Evolutionary conservation across 441 rosid species (phyloP).

Genomic region (Adansonia rubrostipa): DNA sequence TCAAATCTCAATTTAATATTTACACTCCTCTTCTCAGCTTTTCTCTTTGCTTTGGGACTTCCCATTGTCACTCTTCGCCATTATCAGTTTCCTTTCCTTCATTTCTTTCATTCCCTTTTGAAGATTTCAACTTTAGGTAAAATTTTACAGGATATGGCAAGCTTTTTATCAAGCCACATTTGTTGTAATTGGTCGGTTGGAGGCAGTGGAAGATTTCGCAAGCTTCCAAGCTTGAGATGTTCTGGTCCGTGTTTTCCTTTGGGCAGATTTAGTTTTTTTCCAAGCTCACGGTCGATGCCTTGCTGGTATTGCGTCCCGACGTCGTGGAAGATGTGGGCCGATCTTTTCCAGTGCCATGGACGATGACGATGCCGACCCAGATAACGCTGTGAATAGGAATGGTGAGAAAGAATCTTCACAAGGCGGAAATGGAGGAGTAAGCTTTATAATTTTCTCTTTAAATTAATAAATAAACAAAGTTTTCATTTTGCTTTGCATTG

Average conservation of each 20-base stretch:
- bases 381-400: slow-evolving; percentile 44
- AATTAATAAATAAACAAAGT: background rate
- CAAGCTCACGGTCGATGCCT: slow-evolving; percentile 32
- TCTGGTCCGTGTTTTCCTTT: slow-evolving; percentile 37
- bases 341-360: slow-evolving; percentile 49
- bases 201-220: slow-evolving; percentile 43
- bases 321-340: slow-evolving; percentile 43
- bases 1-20: background rate
- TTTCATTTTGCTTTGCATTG: slow-evolving; percentile 1
- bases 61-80: background rate
- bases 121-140: background rate
- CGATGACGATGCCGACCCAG: slow-evolving; percentile 49
- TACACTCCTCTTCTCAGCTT: background rate
- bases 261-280: slow-evolving; percentile 39
- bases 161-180: slow-evolving; percentile 54
- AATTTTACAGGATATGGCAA: slow-evolving; percentile 53
- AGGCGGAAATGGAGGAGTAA: slow-evolving; percentile 40
- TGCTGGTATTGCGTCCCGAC: slow-evolving; percentile 29
- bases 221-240: slow-evolving; percentile 43
- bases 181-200: slow-evolving; percentile 52
- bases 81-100: background rate
- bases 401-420: slow-evolving; percentile 41
- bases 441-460: slow-evolving; percentile 3
- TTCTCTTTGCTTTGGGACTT: background rate
- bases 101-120: slow-evolving; percentile 3